phyloP scores from a whole-genome alignment of 2,329 filamentous ascomycete species.

The Canariomyces notabilis region DNA sequence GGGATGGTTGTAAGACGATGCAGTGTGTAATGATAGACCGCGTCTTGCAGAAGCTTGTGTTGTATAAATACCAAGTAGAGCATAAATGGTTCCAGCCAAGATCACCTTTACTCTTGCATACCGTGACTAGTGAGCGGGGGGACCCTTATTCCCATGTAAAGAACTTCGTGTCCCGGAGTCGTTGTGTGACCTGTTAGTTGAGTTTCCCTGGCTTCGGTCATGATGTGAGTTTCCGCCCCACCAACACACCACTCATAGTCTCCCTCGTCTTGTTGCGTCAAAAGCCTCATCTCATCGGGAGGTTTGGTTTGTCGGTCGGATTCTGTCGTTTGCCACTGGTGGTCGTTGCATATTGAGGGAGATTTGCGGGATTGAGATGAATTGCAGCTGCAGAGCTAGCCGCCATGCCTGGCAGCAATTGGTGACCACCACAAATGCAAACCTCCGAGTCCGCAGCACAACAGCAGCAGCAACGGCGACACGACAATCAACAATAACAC shows the following conservation, averaged over 20 bases:
- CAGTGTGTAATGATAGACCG: slow-evolving; percentile 19
- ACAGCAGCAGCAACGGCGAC: background rate
- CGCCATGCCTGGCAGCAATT: slow-evolving; percentile 4
- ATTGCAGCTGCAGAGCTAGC: slow-evolving; percentile 6
- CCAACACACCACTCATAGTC: background rate
- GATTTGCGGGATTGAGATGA: slow-evolving; percentile 1
- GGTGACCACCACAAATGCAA: background rate
- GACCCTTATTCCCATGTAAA: too few relatives aligned
- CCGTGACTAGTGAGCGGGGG: too few relatives aligned
- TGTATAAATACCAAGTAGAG: slow-evolving; percentile 5
- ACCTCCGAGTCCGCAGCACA: background rate
- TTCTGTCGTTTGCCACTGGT: too few relatives aligned
- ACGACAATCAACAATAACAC: background rate
- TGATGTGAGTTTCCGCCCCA: background rate
- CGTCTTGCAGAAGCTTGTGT: background rate
- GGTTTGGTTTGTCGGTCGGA: too few relatives aligned
- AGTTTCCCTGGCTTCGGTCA: background rate
- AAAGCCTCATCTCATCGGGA: background rate
- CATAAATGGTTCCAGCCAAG: background rate
- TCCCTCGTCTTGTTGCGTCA: background rate
- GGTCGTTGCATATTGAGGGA: too few relatives aligned
- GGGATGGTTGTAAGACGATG: slow-evolving; percentile 7
- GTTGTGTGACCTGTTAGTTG: background rate
- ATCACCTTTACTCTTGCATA: too few relatives aligned
- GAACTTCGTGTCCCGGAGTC: background rate